phyloP scores from a whole-genome alignment of 208 protist genomes.

The Leishmania amazonensis region DNA sequence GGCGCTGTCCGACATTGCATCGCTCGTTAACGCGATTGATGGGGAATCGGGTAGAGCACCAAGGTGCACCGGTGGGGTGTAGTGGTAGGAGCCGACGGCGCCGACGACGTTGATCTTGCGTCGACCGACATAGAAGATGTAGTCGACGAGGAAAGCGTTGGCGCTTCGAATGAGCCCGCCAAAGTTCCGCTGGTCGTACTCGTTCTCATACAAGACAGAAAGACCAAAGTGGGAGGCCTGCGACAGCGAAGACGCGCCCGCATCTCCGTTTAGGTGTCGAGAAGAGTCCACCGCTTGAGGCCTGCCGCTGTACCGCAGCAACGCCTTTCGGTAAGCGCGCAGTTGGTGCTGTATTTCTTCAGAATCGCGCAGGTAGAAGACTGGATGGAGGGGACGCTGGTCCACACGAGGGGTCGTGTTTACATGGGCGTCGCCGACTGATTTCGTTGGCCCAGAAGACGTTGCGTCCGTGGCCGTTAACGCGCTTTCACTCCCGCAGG shows the following conservation, averaged over 20 bases:
- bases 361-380: conserved; percentile 32
- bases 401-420: conserved; percentile 59
- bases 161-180: conserved; percentile 85
- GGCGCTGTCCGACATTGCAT: not conserved
- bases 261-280: not conserved
- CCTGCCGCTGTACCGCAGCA: conserved; percentile 42
- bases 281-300: too few species aligned
- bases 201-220: conserved; percentile 88
- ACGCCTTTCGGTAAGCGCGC: conserved; percentile 26
- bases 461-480: too few species aligned
- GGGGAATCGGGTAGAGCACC: conserved; percentile 17
- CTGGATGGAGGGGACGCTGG: conserved; percentile 76
- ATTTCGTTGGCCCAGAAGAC: too few species aligned
- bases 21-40: not conserved
- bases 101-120: conserved; percentile 85
- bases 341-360: conserved; percentile 19
- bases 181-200: conserved; percentile 86
- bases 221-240: conserved; percentile 55
- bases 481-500: not conserved
- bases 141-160: conserved; percentile 88
- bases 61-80: conserved; percentile 76
- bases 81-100: conserved; percentile 82
- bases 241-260: not conserved
- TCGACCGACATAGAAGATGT: conserved; percentile 78
- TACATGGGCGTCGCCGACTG: conserved; percentile 2